A percentile compares a stretch with the other conserved stretches of the same genome.
These are phyloP conservation scores for Chaetomiaceae sp. DNA, from an alignment of 2,329 filamentous ascomycete species.

Conservation along the genomic window DNA sequence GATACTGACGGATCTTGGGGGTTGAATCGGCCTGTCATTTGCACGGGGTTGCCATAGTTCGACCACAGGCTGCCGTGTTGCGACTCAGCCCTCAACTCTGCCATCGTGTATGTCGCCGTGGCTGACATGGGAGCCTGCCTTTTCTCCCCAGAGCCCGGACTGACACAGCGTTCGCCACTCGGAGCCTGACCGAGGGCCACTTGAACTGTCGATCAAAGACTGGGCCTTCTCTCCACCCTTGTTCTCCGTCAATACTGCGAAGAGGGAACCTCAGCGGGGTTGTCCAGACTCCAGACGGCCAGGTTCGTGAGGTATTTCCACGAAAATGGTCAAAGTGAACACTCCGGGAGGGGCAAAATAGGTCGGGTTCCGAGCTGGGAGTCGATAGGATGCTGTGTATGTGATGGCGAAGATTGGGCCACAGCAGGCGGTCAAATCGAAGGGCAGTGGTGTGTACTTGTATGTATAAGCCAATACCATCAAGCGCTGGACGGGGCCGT, in stretches of 20 bases:
- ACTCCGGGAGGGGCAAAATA: not conserved
- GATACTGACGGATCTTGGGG: conserved; percentile 47
- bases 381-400: conserved; percentile 24
- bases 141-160: conserved; percentile 22
- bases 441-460: conserved; percentile 44
- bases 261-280: not conserved
- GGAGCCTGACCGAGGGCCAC: not conserved
- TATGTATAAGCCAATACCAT: conserved; percentile 39
- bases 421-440: conserved; percentile 33
- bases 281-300: not conserved
- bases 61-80: conserved; percentile 54
- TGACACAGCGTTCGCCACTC: conserved; percentile 12
- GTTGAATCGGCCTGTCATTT: conserved; percentile 47
- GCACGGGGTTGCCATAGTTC: conserved; percentile 51
- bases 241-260: not conserved
- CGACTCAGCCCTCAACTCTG: conserved; percentile 58
- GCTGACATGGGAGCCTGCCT: conserved; percentile 57
- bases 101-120: conserved; percentile 58
- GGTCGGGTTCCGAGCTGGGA: conserved; percentile 13
- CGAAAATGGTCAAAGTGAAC: not conserved
- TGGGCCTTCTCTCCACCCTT: not conserved
- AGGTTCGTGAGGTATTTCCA: not conserved
- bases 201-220: conserved; percentile 1
- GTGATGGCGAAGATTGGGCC: conserved; percentile 28
- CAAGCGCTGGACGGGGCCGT: conserved; percentile 46